Evolutionary conservation across 2,329 filamentous ascomycete species (phyloP).

Genomic region (Fusarium stilboides): DNA sequence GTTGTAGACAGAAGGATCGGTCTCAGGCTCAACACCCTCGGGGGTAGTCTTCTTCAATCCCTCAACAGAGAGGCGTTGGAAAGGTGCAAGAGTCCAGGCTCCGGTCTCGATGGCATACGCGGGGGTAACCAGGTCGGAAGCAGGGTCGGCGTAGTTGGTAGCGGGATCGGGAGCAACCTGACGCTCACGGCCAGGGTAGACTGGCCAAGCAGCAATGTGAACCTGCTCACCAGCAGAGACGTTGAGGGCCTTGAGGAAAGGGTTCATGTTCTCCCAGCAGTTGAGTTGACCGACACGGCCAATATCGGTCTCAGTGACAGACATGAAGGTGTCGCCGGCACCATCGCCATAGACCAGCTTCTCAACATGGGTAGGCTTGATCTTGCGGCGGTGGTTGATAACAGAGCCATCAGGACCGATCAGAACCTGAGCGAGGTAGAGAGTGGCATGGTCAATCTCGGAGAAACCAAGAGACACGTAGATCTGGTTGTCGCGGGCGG

Average conservation of each 20-base stretch:
- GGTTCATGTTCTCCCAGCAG: slow-evolving; percentile 68
- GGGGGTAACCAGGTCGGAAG: slow-evolving; percentile 47
- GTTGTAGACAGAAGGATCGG: slow-evolving; percentile 44
- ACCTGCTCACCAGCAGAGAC: slow-evolving; percentile 50
- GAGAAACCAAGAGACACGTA: slow-evolving; percentile 66
- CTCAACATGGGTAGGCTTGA: slow-evolving; percentile 66
- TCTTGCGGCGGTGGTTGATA: slow-evolving; percentile 64
- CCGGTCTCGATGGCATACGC: slow-evolving; percentile 49
- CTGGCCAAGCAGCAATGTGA: slow-evolving; percentile 52
- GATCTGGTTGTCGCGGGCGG: slow-evolving; percentile 60
- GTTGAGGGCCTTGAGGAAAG: slow-evolving; percentile 49
- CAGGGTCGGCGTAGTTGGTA: slow-evolving; percentile 48
- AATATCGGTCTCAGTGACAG: slow-evolving; percentile 64
- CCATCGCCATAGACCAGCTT: slow-evolving; percentile 69
- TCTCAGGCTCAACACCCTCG: slow-evolving; percentile 48
- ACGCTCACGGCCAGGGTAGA: slow-evolving; percentile 44
- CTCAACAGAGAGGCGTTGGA: slow-evolving; percentile 46
- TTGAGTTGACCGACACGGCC: slow-evolving; percentile 69
- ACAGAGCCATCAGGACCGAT: slow-evolving; percentile 65
- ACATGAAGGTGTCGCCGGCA: slow-evolving; percentile 66
- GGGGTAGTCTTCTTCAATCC: slow-evolving; percentile 47
- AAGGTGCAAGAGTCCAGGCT: slow-evolving; percentile 48
- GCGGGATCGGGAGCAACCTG: slow-evolving; percentile 46
- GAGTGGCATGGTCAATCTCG: slow-evolving; percentile 61
- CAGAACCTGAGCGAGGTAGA: slow-evolving; percentile 67